A percentile compares a stretch with the other conserved stretches of the same genome.
phyloP scores from a whole-genome alignment of 1,284 basidiomycete genomes.

The Waitea zeae region DNA sequence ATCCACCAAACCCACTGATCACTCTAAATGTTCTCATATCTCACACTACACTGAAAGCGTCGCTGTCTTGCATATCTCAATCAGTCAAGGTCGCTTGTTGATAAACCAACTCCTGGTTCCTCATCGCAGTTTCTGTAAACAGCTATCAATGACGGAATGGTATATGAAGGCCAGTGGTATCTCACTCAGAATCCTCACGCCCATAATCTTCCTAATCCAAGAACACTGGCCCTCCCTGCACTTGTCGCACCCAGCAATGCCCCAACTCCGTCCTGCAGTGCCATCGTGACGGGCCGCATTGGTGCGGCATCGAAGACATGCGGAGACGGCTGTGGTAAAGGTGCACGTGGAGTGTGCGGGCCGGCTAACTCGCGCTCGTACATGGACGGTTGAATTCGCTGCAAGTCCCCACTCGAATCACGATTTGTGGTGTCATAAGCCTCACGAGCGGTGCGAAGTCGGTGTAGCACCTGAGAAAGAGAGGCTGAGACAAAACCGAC shows the following conservation, averaged over 20 bases:
- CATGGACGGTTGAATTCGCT: conserved; percentile 36
- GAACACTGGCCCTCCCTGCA: conserved; percentile 30
- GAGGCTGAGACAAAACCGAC: neutral
- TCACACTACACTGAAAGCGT: too few relatives aligned
- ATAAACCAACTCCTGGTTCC: too few relatives aligned
- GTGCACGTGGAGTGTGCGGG: conserved; percentile 27
- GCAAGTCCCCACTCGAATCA: conserved; percentile 26
- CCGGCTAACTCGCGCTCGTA: conserved; percentile 55
- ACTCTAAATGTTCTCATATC: too few relatives aligned
- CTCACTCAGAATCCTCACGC: too few relatives aligned
- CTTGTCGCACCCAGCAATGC: conserved; percentile 31
- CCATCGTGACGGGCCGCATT: conserved; percentile 59
- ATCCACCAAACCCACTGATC: too few relatives aligned
- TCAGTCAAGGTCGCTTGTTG: too few relatives aligned
- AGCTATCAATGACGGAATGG: too few relatives aligned
- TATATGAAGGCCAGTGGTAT: too few relatives aligned
- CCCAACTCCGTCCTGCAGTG: conserved; percentile 52
- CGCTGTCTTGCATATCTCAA: too few relatives aligned
- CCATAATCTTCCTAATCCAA: conserved; percentile 46
- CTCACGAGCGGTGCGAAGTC: conserved; percentile 34
- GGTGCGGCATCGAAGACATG: conserved; percentile 62
- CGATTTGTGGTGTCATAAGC: conserved; percentile 34
- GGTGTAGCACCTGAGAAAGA: conserved; percentile 26
- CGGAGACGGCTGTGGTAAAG: conserved; percentile 52
- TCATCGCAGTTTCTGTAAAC: too few relatives aligned